These are phyloP conservation scores for Knufia fluminis DNA, from an alignment of 2,329 filamentous ascomycete genomes.

Conservation along the genomic window DNA sequence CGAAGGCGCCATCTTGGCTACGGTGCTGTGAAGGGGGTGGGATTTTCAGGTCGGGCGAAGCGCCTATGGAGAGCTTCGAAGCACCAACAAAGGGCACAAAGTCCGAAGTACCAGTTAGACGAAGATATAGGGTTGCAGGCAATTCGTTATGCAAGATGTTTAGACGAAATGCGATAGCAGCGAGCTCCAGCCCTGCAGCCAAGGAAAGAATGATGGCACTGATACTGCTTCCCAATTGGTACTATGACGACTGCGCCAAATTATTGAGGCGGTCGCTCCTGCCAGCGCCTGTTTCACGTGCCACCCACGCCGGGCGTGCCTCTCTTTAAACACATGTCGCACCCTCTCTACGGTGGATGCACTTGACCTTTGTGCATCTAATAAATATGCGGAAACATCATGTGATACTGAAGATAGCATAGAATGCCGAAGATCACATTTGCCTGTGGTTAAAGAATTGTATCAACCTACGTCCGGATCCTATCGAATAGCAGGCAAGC, in stretches of 20 bases:
- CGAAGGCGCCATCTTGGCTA: slow-evolving; percentile 22
- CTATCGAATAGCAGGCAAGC: no score
- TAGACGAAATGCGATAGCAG: slow-evolving; percentile 1
- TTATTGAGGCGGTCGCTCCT: background rate
- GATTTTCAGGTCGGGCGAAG: background rate
- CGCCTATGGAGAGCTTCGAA: background rate
- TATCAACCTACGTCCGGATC: no score
- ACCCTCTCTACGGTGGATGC: background rate
- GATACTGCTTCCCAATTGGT: slow-evolving; percentile 5
- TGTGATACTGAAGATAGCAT: no score
- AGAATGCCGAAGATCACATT: no score
- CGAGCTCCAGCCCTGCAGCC: slow-evolving; percentile 1
- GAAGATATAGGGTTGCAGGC: background rate
- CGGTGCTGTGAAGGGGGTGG: background rate
- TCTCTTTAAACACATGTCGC: no score
- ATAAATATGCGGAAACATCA: no score
- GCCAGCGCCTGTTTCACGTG: background rate
- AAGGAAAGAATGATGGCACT: slow-evolving; percentile 2
- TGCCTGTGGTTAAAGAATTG: no score
- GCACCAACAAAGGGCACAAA: background rate
- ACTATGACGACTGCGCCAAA: background rate
- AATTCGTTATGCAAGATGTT: background rate
- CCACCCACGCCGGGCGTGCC: background rate
- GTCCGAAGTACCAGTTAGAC: no score
- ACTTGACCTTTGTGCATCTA: no score